Percentiles rank a stretch among this genome's conserved stretches.
Conservation (phyloP, 2,329 filamentous ascomycete species). For the Colletotrichum lupini region DNA sequence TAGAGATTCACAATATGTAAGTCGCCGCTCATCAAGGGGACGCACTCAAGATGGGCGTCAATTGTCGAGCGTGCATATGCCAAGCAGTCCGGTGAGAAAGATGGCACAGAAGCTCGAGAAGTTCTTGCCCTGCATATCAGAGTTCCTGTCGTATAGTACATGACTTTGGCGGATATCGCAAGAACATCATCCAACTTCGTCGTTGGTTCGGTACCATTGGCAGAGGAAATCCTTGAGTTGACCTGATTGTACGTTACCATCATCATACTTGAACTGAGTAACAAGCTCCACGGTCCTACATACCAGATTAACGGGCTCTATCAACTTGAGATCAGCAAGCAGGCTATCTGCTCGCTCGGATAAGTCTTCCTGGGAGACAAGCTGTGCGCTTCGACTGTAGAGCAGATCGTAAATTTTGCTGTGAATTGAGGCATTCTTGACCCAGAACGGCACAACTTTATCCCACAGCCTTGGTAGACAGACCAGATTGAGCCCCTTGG, state of each 20-base stretch:
- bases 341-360: neutral
- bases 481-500: conserved; percentile 44
- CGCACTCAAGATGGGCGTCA: conserved; percentile 3
- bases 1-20: conserved; percentile 9
- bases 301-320: neutral
- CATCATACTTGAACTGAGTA: neutral
- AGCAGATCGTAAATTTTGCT: conserved; percentile 58
- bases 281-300: neutral
- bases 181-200: neutral
- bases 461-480: conserved; percentile 48
- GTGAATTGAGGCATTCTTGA: conserved; percentile 58
- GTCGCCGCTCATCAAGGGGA: neutral
- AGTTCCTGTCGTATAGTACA: conserved; percentile 17
- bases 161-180: neutral
- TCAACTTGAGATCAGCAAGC: neutral
- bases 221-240: neutral
- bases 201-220: neutral
- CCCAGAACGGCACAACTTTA: conserved; percentile 56
- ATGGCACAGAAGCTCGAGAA: neutral
- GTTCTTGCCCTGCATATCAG: conserved; percentile 9
- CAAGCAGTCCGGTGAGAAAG: neutral
- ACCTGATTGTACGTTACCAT: neutral
- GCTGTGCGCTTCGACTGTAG: neutral
- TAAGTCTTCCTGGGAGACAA: neutral
- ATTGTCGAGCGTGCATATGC: neutral